Percentiles rank a stretch among this genome's conserved stretches.
Conservation (phyloP, 257 asterid genomes). For the Solanum medicagineum region DNA sequence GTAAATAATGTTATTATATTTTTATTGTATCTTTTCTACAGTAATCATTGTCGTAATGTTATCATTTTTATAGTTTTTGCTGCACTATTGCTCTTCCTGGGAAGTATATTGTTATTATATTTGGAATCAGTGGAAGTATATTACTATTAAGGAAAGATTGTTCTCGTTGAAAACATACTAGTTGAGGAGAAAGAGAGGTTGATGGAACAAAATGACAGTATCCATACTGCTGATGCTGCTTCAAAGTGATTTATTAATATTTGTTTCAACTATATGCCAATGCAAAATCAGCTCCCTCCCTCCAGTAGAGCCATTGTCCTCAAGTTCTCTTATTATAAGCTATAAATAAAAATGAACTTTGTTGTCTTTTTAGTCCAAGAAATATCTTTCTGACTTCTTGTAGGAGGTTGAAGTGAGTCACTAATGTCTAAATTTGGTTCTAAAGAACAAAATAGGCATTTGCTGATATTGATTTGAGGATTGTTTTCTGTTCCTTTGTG, state of each 20-base stretch:
- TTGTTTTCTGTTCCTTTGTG: neutral
- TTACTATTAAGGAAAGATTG: neutral
- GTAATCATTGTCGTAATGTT: too few relatives aligned
- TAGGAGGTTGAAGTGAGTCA: neutral
- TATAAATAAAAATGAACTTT: neutral
- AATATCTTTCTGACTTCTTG: neutral
- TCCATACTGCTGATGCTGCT: constrained; percentile 10
- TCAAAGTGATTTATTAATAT: constrained; percentile 15
- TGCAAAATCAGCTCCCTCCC: neutral
- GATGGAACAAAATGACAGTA: constrained; percentile 16
- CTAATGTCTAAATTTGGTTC: neutral
- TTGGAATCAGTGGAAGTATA: too few relatives aligned
- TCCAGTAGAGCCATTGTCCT: neutral
- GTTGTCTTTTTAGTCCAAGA: neutral
- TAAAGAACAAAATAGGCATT: neutral
- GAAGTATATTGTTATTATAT: too few relatives aligned
- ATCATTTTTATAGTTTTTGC: too few relatives aligned
- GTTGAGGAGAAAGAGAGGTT: constrained; percentile 31
- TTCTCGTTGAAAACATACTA: constrained; percentile 3
- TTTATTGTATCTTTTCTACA: too few relatives aligned
- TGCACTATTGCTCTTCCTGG: too few relatives aligned
- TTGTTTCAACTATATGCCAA: neutral
- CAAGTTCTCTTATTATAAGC: neutral
- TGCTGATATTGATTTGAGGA: neutral
- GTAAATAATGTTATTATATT: too few relatives aligned